Conservation (phyloP, 2,329 filamentous ascomycete species). For the Kalmusia sp. region DNA sequence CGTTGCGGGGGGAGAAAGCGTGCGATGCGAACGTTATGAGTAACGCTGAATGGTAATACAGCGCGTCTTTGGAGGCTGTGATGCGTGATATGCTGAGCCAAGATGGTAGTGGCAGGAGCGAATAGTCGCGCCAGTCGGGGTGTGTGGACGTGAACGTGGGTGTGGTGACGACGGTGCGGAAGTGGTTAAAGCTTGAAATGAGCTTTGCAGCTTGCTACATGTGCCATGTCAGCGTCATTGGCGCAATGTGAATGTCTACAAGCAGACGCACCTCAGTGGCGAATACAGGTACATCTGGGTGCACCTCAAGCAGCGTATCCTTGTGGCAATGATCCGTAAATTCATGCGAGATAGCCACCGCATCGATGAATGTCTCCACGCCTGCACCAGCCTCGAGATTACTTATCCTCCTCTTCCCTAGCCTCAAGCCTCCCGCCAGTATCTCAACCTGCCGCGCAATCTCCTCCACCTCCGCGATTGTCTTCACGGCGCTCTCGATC, state of each 20-base stretch:
- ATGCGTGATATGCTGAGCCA: constrained; percentile 70
- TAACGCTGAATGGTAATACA: constrained; percentile 66
- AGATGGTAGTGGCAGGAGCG: constrained; percentile 57
- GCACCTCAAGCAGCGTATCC: constrained; percentile 64
- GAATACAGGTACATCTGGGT: constrained; percentile 63
- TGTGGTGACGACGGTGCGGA: constrained; percentile 61
- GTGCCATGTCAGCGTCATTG: not conserved
- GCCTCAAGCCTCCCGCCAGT: constrained; percentile 38
- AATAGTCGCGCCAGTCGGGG: constrained; percentile 56
- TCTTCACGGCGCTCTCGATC: constrained; percentile 60
- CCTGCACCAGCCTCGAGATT: constrained; percentile 22
- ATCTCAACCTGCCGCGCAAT: constrained; percentile 59
- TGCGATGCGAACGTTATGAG: constrained; percentile 61
- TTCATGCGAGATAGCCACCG: constrained; percentile 67
- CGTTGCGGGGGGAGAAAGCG: constrained; percentile 33
- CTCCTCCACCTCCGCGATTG: constrained; percentile 62
- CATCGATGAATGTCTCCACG: constrained; percentile 59
- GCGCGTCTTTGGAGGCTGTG: constrained; percentile 59
- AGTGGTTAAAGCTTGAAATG: constrained; percentile 66
- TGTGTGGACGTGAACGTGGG: constrained; percentile 52
- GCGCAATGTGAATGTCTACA: not conserved
- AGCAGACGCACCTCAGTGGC: constrained; percentile 55
- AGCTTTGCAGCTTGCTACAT: constrained; percentile 61
- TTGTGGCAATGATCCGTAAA: constrained; percentile 74
- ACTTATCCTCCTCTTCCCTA: constrained; percentile 21